Evolutionary conservation across 371 early-diverging fungal genomes (phyloP).

Genomic region (Actinomucor elegans): DNA sequence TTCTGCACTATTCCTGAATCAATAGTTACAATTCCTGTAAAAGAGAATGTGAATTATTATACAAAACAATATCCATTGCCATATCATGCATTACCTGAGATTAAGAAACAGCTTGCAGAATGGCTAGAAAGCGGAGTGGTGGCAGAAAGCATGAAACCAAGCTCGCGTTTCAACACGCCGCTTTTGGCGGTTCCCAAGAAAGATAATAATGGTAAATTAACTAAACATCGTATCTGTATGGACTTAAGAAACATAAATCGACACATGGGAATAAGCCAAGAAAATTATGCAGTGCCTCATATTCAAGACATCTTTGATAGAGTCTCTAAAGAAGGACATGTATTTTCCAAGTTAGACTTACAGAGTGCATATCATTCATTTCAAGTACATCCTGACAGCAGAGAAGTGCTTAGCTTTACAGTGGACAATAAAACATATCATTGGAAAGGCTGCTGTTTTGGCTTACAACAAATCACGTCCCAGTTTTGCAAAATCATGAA

Average conservation of each 20-base stretch:
- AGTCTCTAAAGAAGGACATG: neutral
- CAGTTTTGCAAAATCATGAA: constrained; percentile 15
- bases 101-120: neutral
- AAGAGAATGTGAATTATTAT: neutral
- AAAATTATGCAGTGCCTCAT: neutral
- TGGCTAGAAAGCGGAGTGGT: neutral
- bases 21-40: neutral
- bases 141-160: neutral
- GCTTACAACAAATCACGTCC: constrained; percentile 23
- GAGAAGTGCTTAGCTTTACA: constrained; percentile 19
- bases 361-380: constrained; percentile 29
- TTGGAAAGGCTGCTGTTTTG: constrained; percentile 25
- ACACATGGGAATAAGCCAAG: neutral
- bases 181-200: neutral
- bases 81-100: neutral
- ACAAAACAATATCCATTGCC: neutral
- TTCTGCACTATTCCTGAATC: neutral
- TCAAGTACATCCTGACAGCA: constrained; percentile 12
- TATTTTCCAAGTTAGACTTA: constrained; percentile 27
- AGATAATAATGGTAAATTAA: neutral
- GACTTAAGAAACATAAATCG: neutral
- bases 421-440: constrained; percentile 18
- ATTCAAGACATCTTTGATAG: neutral
- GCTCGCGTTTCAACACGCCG: neutral
- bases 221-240: neutral